Conservation (phyloP, 768 basidiomycete genomes). For the Leccinum uliginosum region DNA sequence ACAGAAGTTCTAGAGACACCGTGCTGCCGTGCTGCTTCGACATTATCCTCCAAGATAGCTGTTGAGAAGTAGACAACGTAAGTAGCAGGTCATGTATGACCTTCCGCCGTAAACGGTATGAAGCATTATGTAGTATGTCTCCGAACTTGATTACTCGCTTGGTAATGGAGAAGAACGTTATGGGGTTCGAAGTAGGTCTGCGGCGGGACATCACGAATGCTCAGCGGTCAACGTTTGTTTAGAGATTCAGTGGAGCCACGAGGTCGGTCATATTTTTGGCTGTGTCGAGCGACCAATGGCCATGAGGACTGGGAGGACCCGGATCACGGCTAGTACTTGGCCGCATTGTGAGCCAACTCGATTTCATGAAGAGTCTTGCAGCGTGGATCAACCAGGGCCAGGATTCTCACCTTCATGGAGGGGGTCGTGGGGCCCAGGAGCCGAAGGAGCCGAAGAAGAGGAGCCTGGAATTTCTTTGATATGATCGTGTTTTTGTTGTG, state of each 20-base stretch:
- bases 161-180: constrained; percentile 21
- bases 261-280: constrained; percentile 2
- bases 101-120: constrained; percentile 6
- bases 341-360: neutral
- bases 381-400: neutral
- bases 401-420: constrained; percentile 8
- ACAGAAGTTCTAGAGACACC: neutral
- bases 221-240: constrained; percentile 4
- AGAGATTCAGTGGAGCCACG: constrained; percentile 1
- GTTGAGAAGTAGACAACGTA: constrained; percentile 1
- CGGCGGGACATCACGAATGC: constrained; percentile 9
- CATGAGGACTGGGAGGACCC: constrained; percentile 1
- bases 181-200: constrained; percentile 19
- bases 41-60: neutral
- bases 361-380: neutral
- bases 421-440: neutral
- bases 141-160: constrained; percentile 15
- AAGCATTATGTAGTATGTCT: constrained; percentile 3
- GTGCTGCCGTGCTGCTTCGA: constrained; percentile 3
- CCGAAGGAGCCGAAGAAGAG: neutral
- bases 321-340: neutral
- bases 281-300: neutral
- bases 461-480: neutral
- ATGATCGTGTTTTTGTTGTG: constrained; percentile 10
- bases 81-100: neutral